Percentiles rank a stretch among this genome's conserved stretches.
Evolutionary conservation across 176 grass and related monocot species (phyloP).

Genomic region (Urochloa ruziziensis): DNA sequence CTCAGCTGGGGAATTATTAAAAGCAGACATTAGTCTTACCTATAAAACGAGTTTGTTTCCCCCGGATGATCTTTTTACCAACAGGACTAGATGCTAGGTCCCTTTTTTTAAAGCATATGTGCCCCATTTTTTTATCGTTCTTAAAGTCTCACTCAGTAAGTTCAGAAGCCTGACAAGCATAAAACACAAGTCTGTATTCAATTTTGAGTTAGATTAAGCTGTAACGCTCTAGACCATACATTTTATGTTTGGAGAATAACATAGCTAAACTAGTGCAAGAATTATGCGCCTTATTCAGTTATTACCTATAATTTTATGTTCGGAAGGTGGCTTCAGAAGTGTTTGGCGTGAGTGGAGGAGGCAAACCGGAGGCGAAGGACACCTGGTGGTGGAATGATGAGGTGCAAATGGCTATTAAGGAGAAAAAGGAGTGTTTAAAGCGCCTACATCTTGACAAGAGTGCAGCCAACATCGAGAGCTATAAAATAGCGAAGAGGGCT

Average conservation of each 20-base stretch:
- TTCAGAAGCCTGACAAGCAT: conserved; percentile 8
- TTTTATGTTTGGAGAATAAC: neutral
- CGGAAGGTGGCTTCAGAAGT: no score
- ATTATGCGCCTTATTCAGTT: neutral
- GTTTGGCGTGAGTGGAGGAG: no score
- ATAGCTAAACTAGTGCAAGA: neutral
- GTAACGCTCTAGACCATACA: neutral
- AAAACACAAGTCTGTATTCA: neutral
- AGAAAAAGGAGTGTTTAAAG: no score
- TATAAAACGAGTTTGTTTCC: neutral
- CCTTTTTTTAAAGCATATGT: neutral
- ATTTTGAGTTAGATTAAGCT: conserved; percentile 14
- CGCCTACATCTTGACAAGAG: no score
- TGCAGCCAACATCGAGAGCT: no score
- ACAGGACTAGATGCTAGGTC: neutral
- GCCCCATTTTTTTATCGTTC: neutral
- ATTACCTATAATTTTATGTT: no score
- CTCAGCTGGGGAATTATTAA: neutral
- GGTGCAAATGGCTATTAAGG: no score
- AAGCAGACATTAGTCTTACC: neutral
- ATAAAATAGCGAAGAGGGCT: no score
- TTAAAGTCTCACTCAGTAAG: neutral
- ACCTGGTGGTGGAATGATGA: no score
- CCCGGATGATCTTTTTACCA: neutral
- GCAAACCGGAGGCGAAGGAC: no score